Conservation (phyloP, 1,284 basidiomycete species). For the Lignosus rhinocerotis region DNA sequence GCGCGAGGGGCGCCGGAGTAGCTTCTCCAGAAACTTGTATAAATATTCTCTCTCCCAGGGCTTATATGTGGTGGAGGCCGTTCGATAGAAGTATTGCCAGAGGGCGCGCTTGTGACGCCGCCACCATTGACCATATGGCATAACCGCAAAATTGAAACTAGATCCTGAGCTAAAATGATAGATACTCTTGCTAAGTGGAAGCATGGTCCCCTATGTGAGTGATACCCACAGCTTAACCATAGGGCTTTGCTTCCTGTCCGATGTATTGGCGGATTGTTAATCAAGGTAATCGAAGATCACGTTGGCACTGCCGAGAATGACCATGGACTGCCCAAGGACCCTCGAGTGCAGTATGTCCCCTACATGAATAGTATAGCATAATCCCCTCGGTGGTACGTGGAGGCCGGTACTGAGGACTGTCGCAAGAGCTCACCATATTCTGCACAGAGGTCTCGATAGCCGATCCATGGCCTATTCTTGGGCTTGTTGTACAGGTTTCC, state of each 20-base stretch:
- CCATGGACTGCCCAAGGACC: background rate
- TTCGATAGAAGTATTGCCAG: constrained; percentile 21
- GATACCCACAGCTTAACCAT: constrained; percentile 2
- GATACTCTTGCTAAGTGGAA: background rate
- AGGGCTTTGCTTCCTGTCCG: constrained; percentile 1
- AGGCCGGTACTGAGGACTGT: too few relatives aligned
- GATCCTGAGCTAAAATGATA: background rate
- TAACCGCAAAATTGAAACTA: constrained; percentile 15
- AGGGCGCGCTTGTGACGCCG: constrained; percentile 19
- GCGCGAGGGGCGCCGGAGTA: background rate
- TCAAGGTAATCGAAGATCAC: constrained; percentile 14
- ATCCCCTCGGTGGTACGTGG: too few relatives aligned
- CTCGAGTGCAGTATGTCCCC: constrained; percentile 10
- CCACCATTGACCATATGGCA: constrained; percentile 28
- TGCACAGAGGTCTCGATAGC: background rate
- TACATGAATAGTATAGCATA: background rate
- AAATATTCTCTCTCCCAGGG: background rate
- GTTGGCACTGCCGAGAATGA: constrained; percentile 13
- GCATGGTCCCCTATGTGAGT: background rate
- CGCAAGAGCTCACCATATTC: constrained; percentile 1
- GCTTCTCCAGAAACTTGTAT: constrained; percentile 4
- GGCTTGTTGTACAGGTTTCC: constrained; percentile 1
- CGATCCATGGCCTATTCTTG: background rate
- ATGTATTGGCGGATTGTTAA: constrained; percentile 11
- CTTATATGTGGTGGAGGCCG: background rate